Evolutionary conservation across 2,329 filamentous ascomycete species (phyloP), one percentile per base, ranked within the genome.

Genomic region (Aspergillus transmontanensis): DNA sequence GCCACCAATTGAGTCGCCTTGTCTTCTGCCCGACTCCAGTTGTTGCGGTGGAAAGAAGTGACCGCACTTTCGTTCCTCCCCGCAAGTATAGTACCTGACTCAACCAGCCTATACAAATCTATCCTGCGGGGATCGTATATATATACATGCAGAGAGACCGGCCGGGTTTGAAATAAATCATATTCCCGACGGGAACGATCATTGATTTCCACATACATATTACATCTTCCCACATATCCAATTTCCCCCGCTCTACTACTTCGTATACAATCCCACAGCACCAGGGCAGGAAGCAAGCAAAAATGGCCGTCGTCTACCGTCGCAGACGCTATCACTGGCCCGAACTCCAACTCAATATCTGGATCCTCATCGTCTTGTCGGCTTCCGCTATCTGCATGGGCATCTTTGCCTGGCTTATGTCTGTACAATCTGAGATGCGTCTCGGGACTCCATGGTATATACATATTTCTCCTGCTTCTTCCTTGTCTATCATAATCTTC

Each of bases 341-440:
- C 3, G 86, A 89, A 74, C 79, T 85, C 56, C 86, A 89, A 70
- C 81, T 90, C 67, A 89, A 89, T 71, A 76, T 88, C 70, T 90
- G 87, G 87, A 84, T 86, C 59, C 84, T 89, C 68, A 79, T 88
- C 68, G 87, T 89, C 73, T 80, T 89, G 19, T 84, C 82, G 0
- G 83, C 84, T 2, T 85, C 85, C 12, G 82, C 84, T 30, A 83
- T 83, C 58, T 83, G 87, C 60, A 77, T 89, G 2, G 87, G 87
- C 9, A 82, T 89, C 50, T 88, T 86, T 70, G 83, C 85, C 21
- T 83, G 83, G 75, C 88, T 89, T 69, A 84, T 89, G 74, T 69
- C 77, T 2, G 84, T 87, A 26, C 87, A 89, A 75, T 78, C 82
- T 45, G 80, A 83, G 50, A 79, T 89, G 73, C 71, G 79, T 30